Conservation (phyloP, 78 protist genomes). For the Paratrimastix pyriformis region DNA sequence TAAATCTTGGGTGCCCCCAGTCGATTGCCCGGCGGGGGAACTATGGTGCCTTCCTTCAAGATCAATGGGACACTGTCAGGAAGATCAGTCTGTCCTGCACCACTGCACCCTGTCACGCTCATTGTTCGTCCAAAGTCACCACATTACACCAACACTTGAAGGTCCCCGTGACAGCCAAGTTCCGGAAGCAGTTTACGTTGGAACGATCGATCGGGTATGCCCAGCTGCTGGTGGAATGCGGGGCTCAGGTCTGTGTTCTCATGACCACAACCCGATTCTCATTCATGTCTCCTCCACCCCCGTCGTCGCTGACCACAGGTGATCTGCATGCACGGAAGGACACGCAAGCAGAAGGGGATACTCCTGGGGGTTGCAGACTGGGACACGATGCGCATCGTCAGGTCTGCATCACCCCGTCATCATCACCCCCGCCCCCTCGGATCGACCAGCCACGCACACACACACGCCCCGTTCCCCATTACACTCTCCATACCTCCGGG, state of each 20-base stretch:
- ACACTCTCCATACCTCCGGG: no score
- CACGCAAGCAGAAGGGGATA: not conserved
- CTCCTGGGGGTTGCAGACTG: constrained; percentile 45
- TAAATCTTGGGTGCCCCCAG: constrained; percentile 39
- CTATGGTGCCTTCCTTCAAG: constrained; percentile 43
- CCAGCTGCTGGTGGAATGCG: not conserved
- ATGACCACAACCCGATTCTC: no score
- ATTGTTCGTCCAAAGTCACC: not conserved
- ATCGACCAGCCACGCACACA: no score
- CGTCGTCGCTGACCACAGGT: no score
- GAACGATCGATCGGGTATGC: not conserved
- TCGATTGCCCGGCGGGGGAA: constrained; percentile 26
- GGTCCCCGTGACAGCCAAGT: constrained; percentile 29
- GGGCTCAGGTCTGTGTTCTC: not conserved
- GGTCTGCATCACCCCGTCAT: no score
- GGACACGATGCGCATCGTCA: constrained; percentile 30
- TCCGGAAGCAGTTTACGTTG: not conserved
- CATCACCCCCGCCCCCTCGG: no score
- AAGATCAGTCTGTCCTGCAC: no score
- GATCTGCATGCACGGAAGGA: constrained; percentile 13
- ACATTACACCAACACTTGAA: not conserved
- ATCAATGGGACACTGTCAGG: constrained; percentile 8
- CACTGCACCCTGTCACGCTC: no score
- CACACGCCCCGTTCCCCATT: no score
- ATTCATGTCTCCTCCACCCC: no score